These are phyloP conservation scores for Ceratocystis colombiana DNA, from an alignment of 2,329 filamentous ascomycete species.

Conservation along the genomic window DNA sequence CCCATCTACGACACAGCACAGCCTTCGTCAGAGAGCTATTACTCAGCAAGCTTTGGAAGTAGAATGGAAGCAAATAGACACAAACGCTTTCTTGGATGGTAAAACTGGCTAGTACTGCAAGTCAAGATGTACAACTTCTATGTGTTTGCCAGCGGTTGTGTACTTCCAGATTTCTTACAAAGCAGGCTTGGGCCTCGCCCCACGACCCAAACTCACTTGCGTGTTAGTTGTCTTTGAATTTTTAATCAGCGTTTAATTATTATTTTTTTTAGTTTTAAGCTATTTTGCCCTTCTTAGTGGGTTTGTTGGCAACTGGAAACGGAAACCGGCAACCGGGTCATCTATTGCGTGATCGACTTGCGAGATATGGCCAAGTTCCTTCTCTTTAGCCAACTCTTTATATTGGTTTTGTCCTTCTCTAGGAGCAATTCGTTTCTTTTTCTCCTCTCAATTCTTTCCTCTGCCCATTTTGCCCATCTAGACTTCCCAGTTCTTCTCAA, in stretches of 20 bases:
- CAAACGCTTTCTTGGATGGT: too few species aligned
- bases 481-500: background rate
- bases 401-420: background rate
- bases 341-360: constrained; percentile 18
- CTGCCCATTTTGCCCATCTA: background rate
- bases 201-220: background rate
- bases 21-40: too few species aligned
- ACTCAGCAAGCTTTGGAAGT: too few species aligned
- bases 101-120: too few species aligned
- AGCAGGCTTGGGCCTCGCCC: background rate
- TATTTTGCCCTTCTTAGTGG: background rate
- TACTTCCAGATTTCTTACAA: background rate
- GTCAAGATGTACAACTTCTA: background rate
- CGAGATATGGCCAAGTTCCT: constrained; percentile 3
- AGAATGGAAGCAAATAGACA: too few species aligned
- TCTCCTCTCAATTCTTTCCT: constrained; percentile 15
- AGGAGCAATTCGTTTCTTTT: constrained; percentile 13
- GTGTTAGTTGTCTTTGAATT: background rate
- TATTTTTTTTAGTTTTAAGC: background rate
- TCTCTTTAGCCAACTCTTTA: background rate
- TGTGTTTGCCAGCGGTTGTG: background rate
- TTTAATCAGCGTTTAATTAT: background rate
- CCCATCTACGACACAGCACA: too few species aligned
- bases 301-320: background rate
- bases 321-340: constrained; percentile 9